Evolutionary conservation across 805 yeast species (phyloP), one percentile per base, ranked within the genome.

Genomic region (Hanseniaspora vineae): DNA sequence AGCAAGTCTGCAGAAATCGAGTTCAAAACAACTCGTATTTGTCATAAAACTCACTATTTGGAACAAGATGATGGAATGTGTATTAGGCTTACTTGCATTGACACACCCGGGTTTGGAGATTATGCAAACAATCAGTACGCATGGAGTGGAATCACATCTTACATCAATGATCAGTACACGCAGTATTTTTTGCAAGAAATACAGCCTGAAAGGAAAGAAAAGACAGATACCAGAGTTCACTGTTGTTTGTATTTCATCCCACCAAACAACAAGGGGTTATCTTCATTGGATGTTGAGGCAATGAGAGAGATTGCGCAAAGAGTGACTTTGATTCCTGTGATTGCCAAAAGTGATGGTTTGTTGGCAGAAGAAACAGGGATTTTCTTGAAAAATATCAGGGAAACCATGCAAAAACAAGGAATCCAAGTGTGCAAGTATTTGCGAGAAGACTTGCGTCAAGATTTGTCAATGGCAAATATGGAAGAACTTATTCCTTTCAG

Each of bases 161-260:
- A 76, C 56, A 75, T 90, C 51, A 96, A 89, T 61, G 84, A 81
- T 53, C 90, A 85, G 64, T 81, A 82, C 61, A 78, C 77, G 63
- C 63, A 66, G 19, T 75, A 67, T 65, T 79, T 75, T 73, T 77
- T 77, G 52, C 95, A 85, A 66, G 87, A 83, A 56, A 84, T 78
- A 60, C 89, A 82, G 62, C 89, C 89, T 13, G 64, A 72, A 53
- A 73, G 90, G 47, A 45, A 53, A 51, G 62, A 65, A 56, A 69
- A 70, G 49, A 55, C 58, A 12, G 96, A 89, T 58, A 66, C 73
- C 53, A 73, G 95, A 48, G 81, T 90, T 39, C 96, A 90, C 67
- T 84, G 80, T 35, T 87, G 96, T 60, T 62, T 90, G 42, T 90
- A 87, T 67, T 84, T 90, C 60, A 70, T 90, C 47, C 72, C 78